Base-by-base conservation (phyloP, 306 rosid genomes). In the Cucurbita maxima region DNA sequence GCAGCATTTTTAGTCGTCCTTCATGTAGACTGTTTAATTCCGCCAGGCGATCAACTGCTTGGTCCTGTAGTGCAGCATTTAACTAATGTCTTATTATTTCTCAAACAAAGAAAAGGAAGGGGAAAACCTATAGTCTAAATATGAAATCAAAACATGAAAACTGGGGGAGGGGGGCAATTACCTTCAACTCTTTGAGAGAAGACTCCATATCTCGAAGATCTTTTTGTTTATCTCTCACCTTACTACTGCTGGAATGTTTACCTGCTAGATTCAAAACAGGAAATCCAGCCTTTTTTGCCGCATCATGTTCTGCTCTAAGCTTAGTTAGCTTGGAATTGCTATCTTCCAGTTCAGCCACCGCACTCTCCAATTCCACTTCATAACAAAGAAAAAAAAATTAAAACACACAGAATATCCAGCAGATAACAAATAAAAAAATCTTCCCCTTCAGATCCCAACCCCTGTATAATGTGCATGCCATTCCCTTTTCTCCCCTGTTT, bases 171-270 rank as follows among this genome's bases (percentile, higher is more conserved):
- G 51, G 62, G 47, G 79, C 34, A 66, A 76, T 38, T 87, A 94
- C 99, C 96, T 71, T 77, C 79, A 88, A 79, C 73, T 95, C 91
- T 80, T 86, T 95, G 78, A 95, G 83, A 76, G 86, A 54, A 62
- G 87, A 86, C 83, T 95, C 96, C 97, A 91, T 81, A 81, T 91
- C 97, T 34, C 80, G 92, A 80, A 89, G 81, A 82, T 95, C 97
- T 79, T 89, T 95, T 75, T 86, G 91, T 78, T 88, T 95, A 77
- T 91, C 96, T 79, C 81, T 88, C 61, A 81, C 75, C 84, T 79
- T 88, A 77, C 88, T 97, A 79, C 80, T 57, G 63, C 81, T 79
- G 79, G 76, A 78, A 61, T 82, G 90, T 34, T 89, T 88, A 71
- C 66, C 88, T 74, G 86, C 88, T 9, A 86, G 84, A 79, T 84